phyloP scores from a whole-genome alignment of 2,329 filamentous ascomycete genomes.

The Thelonectria discophora region DNA sequence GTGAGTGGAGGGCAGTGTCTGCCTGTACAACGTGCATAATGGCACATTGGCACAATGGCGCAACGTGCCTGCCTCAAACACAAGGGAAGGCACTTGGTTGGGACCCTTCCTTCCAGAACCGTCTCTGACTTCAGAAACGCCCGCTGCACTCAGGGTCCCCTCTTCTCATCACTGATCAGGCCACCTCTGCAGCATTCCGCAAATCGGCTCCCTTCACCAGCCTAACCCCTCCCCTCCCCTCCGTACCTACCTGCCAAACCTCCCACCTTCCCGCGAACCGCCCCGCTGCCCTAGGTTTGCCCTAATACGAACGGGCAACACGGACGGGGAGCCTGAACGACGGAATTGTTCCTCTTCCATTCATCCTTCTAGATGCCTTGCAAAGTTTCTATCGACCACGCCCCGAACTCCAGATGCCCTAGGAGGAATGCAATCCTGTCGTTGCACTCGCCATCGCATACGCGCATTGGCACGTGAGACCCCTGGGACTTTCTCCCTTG shows the following conservation, averaged over 20 bases:
- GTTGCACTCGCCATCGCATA: constrained; percentile 8
- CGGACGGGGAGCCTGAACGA: background rate
- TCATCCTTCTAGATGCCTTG: background rate
- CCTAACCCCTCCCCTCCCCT: constrained; percentile 1
- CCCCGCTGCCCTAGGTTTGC: constrained; percentile 23
- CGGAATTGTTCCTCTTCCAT: background rate
- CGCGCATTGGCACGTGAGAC: constrained; percentile 12
- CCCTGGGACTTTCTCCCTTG: background rate
- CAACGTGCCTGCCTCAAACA: background rate
- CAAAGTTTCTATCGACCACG: background rate
- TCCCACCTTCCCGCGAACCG: constrained; percentile 7
- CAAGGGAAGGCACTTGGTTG: background rate
- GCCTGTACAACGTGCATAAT: background rate
- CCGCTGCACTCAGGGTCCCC: background rate
- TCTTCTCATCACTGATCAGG: background rate
- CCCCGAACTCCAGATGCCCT: background rate
- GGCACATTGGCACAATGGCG: too few species aligned
- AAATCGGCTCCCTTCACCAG: background rate
- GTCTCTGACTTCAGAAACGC: background rate
- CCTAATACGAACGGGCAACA: constrained; percentile 6
- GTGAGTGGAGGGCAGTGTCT: background rate
- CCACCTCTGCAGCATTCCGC: background rate
- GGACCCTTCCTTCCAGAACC: background rate
- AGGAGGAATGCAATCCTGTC: background rate
- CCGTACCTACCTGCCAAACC: constrained; percentile 1